Evolutionary conservation across 1,139 yeast genomes (phyloP), one percentile per base, ranked within the genome.

Genomic region (Wickerhamiella pararugosa): DNA sequence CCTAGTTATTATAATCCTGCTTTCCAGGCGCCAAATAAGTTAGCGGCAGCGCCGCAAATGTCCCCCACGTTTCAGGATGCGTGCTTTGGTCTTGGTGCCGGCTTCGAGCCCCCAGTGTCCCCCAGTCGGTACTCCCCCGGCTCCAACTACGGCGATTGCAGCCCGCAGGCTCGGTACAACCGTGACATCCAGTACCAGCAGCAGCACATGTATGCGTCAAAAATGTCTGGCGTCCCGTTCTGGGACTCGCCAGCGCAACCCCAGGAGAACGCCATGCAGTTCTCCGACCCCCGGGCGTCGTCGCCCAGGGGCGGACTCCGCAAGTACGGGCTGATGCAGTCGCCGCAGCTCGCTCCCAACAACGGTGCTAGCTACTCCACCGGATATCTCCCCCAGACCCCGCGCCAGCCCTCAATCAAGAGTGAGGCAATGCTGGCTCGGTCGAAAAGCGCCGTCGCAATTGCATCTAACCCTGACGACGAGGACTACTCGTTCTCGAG

Each of bases 271-370:
- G 21, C 21, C 21, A 15, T 15, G 21, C 21, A 15, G 21, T 15
- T 15, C 21, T 15, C 21, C 21, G 21, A 15, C 21, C 21, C 36
- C 21, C 41, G 41, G 21, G 32, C 34, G 6, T 30, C 35, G 5
- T 36, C 41, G 10, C 33, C 33, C 3, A 21, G n/a, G 25, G 15
- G 33, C 32, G 37, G 34, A 11, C 34, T 8, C 32, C 36, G 31
- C 41, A 35, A 8, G 36, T 32, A 32, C 26, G 25, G 41, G 5
- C 29, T 38, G 33, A 38, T 38, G 41, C 41, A 38, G 36, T 32
- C 36, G 33, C 41, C 41, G 5, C 34, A 33, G 25, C 36, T 38
- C 29, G 11, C 33, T 6, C n/a, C 39, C 15, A 32, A 15, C 21
- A 15, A 33, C 29, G 28, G 37, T 7, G 29, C 35, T 5, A 36